Evolutionary conservation across 305 asterid genomes (phyloP).

Genomic region (Fraxinus angustifolia): DNA sequence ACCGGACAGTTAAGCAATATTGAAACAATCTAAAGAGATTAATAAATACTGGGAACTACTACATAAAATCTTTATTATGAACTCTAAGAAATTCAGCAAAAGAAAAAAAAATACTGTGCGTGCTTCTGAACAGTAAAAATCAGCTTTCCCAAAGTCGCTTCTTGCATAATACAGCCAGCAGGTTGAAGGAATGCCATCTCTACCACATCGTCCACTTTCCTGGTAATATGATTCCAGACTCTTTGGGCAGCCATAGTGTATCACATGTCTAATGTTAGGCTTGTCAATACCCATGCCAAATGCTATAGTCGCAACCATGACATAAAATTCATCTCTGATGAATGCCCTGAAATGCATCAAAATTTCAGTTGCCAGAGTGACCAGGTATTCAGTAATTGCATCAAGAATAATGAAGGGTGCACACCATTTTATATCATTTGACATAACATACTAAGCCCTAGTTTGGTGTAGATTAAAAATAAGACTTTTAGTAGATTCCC

Average conservation of each 20-base stretch:
- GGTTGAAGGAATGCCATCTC: conserved; percentile 89
- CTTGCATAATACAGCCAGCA: conserved; percentile 83
- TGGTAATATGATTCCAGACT: conserved; percentile 97
- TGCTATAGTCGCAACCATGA: conserved; percentile 95
- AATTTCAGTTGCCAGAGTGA: conserved; percentile 4
- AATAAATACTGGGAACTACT: neutral
- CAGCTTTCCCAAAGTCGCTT: conserved; percentile 79
- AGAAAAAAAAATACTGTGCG: conserved; percentile 53
- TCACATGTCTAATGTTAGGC: conserved; percentile 84
- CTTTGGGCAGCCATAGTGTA: conserved; percentile 97
- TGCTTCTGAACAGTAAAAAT: conserved; percentile 79
- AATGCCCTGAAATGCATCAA: conserved; percentile 62
- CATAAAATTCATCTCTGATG: conserved; percentile 87
- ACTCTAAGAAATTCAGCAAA: conserved; percentile 23
- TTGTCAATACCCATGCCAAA: conserved; percentile 99
- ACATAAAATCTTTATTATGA: conserved; percentile 5
- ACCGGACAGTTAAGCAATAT: conserved; percentile 19
- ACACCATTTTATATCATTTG: conserved; percentile 1
- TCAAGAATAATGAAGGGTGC: neutral
- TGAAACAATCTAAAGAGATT: conserved; percentile 19
- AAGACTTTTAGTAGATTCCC: neutral
- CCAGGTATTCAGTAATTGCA: neutral
- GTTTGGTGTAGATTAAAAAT: neutral
- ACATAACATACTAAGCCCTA: neutral
- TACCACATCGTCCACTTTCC: conserved; percentile 98